A percentile compares a stretch with the other conserved stretches of the same genome.
These are phyloP conservation scores for Ulmus americana DNA, from an alignment of 331 rosid species.

Conservation along the genomic window DNA sequence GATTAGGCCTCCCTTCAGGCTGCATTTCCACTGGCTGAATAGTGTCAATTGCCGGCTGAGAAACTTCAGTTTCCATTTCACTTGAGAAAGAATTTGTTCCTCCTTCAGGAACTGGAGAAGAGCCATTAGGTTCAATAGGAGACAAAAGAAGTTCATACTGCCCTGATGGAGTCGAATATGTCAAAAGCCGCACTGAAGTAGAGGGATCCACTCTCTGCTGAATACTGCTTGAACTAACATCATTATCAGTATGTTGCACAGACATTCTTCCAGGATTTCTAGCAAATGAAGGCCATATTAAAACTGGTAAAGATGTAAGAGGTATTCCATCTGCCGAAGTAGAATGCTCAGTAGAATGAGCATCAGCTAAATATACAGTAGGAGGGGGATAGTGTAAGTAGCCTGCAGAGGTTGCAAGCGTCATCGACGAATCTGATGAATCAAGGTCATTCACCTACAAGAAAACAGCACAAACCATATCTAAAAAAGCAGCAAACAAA, in stretches of 20 bases:
- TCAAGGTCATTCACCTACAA: conserved; percentile 89
- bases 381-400: conserved; percentile 89
- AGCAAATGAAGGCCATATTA: conserved; percentile 54
- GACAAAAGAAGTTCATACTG: conserved; percentile 62
- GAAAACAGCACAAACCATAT: conserved; percentile 10
- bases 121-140: conserved; percentile 59
- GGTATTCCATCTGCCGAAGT: conserved; percentile 55
- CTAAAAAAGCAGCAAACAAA: neutral
- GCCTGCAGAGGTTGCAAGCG: conserved; percentile 82
- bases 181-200: conserved; percentile 52
- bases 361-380: conserved; percentile 70
- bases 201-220: conserved; percentile 60
- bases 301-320: conserved; percentile 61
- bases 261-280: conserved; percentile 61
- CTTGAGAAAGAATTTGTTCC: conserved; percentile 30
- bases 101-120: conserved; percentile 31
- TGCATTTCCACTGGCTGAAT: conserved; percentile 41
- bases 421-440: conserved; percentile 80
- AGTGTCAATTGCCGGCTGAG: conserved; percentile 33
- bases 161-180: conserved; percentile 61
- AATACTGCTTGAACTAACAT: conserved; percentile 43
- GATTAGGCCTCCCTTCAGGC: conserved; percentile 59
- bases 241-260: conserved; percentile 41
- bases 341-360: conserved; percentile 57
- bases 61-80: conserved; percentile 41